Conservation (phyloP, 768 basidiomycete genomes). For the Boletales sp. region DNA sequence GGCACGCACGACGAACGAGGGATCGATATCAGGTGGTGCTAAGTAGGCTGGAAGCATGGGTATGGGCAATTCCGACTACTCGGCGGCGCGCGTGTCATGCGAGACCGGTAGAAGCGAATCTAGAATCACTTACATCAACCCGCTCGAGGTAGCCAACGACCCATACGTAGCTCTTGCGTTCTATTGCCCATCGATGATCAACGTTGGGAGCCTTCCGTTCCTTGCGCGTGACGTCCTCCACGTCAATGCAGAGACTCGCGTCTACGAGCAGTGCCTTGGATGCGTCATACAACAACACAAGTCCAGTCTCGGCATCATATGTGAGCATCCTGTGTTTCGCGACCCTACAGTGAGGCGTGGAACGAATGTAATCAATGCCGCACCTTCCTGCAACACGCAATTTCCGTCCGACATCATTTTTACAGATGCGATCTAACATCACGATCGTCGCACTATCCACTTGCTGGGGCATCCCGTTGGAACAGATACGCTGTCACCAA, state of each 20-base stretch:
- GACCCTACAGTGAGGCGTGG: slow-evolving; percentile 13
- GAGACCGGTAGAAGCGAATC: slow-evolving; percentile 10
- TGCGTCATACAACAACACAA: slow-evolving; percentile 48
- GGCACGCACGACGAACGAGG: slow-evolving; percentile 49
- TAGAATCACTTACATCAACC: slow-evolving; percentile 35
- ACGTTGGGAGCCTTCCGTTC: slow-evolving; percentile 8
- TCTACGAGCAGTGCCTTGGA: slow-evolving; percentile 56
- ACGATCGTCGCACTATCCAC: slow-evolving; percentile 46
- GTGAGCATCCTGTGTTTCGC: slow-evolving; percentile 46
- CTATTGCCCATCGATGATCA: slow-evolving; percentile 45
- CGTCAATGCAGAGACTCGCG: slow-evolving; percentile 47
- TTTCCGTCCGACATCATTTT: slow-evolving; percentile 45
- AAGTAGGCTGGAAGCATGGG: slow-evolving; percentile 42
- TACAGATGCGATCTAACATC: slow-evolving; percentile 38
- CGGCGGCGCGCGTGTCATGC: slow-evolving; percentile 10
- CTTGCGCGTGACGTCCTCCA: slow-evolving; percentile 16
- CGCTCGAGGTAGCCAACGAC: slow-evolving; percentile 58
- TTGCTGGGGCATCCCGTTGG: slow-evolving; percentile 42
- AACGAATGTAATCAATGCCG: slow-evolving; percentile 20
- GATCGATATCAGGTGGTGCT: slow-evolving; percentile 38
- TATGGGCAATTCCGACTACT: slow-evolving; percentile 39
- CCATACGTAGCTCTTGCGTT: slow-evolving; percentile 49
- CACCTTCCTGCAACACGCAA: slow-evolving; percentile 60
- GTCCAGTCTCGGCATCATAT: slow-evolving; percentile 48
- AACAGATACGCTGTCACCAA: too few relatives aligned